A percentile compares a stretch with the other conserved stretches of the same genome.
Evolutionary conservation across 1,284 basidiomycete species (phyloP).

Genomic region (Malassezia sp.): DNA sequence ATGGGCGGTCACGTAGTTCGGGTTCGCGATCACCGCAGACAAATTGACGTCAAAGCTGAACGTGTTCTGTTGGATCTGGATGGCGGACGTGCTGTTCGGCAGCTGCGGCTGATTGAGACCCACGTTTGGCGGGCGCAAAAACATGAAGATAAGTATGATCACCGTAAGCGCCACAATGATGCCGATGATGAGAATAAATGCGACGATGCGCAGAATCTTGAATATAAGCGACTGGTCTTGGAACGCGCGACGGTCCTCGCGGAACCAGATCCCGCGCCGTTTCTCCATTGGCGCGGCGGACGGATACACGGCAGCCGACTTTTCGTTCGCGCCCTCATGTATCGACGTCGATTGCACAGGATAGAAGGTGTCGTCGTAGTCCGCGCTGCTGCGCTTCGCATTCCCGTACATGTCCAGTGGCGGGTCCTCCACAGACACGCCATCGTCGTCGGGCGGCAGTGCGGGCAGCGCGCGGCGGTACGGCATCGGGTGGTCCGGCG

Average conservation of each 20-base stretch:
- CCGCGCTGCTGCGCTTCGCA: too few relatives aligned
- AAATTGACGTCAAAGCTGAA: conserved; percentile 36
- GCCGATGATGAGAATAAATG: conserved; percentile 31
- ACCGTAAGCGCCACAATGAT: conserved; percentile 32
- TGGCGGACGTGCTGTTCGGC: conserved; percentile 16
- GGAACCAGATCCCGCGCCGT: conserved; percentile 29
- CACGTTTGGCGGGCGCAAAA: conserved; percentile 39
- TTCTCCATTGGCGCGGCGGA: background rate
- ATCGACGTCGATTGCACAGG: too few relatives aligned
- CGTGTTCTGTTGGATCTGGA: conserved; percentile 21
- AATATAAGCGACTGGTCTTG: conserved; percentile 22
- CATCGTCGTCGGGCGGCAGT: too few relatives aligned
- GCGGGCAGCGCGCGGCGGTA: too few relatives aligned
- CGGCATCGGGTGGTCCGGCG: too few relatives aligned
- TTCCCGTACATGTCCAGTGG: too few relatives aligned
- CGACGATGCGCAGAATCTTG: conserved; percentile 31
- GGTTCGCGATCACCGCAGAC: conserved; percentile 35
- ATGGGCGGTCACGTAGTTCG: conserved; percentile 38
- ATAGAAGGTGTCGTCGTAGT: too few relatives aligned
- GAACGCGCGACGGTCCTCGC: conserved; percentile 32
- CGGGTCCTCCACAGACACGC: too few relatives aligned
- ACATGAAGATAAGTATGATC: conserved; percentile 34
- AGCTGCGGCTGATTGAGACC: conserved; percentile 24
- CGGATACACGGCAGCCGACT: too few relatives aligned
- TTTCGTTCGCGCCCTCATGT: too few relatives aligned